Base-by-base conservation (phyloP, 2,329 filamentous ascomycete genomes). In the Neofusicoccum cordaticola region DNA sequence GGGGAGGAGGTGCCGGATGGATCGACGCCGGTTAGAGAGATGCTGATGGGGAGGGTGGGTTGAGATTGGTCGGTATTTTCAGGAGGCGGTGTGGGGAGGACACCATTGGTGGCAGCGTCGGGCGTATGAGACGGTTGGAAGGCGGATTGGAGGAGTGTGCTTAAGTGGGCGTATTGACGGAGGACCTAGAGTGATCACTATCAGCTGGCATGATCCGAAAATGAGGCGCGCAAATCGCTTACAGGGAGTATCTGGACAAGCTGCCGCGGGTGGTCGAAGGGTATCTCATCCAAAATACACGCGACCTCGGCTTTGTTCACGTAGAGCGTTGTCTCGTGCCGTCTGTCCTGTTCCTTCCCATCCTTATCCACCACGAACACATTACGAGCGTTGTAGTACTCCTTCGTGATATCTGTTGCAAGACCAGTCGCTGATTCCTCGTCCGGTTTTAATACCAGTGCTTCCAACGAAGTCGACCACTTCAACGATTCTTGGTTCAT, bases 211-310 rank as follows among this genome's bases (percentile, higher is more conserved):
- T 34, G 4, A 37, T 53, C 39, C 34, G 31, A 17, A 22, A 34
- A 27, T 19, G 2, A 6, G 8, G 5, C 7, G 17, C n/a, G n/a
- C 6, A 37, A 7, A 3, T 39, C 17, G 35, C 62, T 64, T 65
- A 69, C 81, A 0, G 91, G 90, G n/a, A 96, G 81, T 72, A 93
- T 86, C 62, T 86, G 83, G 6, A 93, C 80, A 3, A 96, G 79
- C 72, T 96, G 91, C 57, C 87, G 85, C 0, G 92, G 92, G 71
- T 96, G 92, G 2, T 87, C 86, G 71, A 96, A 94, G 0, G 90
- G 87, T 37, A 95, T 81, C 63, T 89, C 86, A 0, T 84, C 85
- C 8, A 96, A 75, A 2, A 83, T 81, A 64, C 88, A 85, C 0
- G 88, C 89, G 69, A 89, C 92, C 8, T 92, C 90, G 2, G 87